phyloP scores from a whole-genome alignment of 495 filamentous ascomycete genomes.

The Podospora conica region DNA sequence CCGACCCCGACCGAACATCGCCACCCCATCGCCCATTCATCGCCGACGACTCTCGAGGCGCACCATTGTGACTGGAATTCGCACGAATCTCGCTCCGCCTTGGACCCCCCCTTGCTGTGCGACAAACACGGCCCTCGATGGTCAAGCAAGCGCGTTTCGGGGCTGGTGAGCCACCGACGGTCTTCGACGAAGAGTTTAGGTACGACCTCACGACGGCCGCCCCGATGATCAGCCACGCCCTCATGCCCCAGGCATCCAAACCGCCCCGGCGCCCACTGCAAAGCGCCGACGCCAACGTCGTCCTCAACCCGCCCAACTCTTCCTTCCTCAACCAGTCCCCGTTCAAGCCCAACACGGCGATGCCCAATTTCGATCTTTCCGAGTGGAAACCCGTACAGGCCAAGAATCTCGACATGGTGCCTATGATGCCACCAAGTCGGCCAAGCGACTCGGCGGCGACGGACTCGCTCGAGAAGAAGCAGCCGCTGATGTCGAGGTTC shows the following conservation, averaged over 20 bases:
- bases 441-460: conserved; percentile 53
- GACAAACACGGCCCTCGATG: conserved; percentile 28
- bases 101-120: neutral
- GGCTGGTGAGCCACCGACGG: conserved; percentile 47
- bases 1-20: neutral
- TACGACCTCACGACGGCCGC: conserved; percentile 36
- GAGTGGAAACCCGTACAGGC: conserved; percentile 40
- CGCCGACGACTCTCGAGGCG: neutral
- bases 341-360: conserved; percentile 39
- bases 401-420: conserved; percentile 51
- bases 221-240: conserved; percentile 43
- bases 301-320: conserved; percentile 50
- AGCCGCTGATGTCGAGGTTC: conserved; percentile 52
- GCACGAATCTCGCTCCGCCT: neutral
- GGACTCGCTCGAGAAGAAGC: conserved; percentile 81
- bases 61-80: neutral
- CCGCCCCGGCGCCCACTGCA: conserved; percentile 43
- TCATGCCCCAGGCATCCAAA: conserved; percentile 45
- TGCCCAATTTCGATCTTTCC: conserved; percentile 34
- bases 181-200: conserved; percentile 56
- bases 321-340: conserved; percentile 54
- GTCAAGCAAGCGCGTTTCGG: conserved; percentile 54
- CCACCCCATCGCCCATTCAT: too few species aligned
- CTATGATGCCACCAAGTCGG: conserved; percentile 65
- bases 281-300: conserved; percentile 45